A percentile compares a stretch with the other conserved stretches of the same genome.
These are phyloP conservation scores for Exophiala lecanii-corni DNA, from an alignment of 2,329 filamentous ascomycete species.

Conservation along the genomic window DNA sequence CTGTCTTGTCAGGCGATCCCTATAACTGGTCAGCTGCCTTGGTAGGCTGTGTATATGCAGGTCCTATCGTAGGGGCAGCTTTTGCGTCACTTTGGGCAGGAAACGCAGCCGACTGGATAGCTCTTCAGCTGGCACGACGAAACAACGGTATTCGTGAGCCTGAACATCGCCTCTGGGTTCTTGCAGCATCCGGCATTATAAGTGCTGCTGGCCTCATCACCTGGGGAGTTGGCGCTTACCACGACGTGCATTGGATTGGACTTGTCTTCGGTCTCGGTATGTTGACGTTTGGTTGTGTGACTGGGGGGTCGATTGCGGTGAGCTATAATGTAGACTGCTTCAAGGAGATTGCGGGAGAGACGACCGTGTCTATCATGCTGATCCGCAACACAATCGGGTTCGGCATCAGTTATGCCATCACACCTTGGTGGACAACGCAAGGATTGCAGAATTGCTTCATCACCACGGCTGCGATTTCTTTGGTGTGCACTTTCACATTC, in stretches of 20 bases:
- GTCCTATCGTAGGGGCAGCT: conserved; percentile 24
- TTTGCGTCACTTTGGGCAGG: conserved; percentile 21
- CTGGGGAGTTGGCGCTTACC: conserved; percentile 49
- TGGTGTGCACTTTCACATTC: conserved; percentile 2
- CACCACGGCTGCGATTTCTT: conserved; percentile 5
- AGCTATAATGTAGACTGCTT: conserved; percentile 48
- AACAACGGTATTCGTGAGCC: conserved; percentile 26
- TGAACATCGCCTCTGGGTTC: conserved; percentile 25
- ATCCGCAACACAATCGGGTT: conserved; percentile 48
- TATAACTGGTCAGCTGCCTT: conserved; percentile 30
- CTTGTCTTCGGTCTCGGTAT: conserved; percentile 37
- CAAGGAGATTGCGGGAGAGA: conserved; percentile 45
- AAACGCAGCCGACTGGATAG: conserved; percentile 23
- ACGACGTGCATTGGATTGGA: conserved; percentile 46
- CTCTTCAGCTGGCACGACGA: conserved; percentile 16
- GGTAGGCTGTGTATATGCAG: conserved; percentile 27
- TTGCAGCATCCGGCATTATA: conserved; percentile 34
- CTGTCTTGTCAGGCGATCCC: conserved; percentile 27
- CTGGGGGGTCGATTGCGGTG: conserved; percentile 41
- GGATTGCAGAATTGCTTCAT: conserved; percentile 39
- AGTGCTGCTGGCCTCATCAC: conserved; percentile 43
- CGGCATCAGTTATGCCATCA: conserved; percentile 47
- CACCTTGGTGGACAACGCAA: conserved; percentile 40
- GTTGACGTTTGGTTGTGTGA: conserved; percentile 31
- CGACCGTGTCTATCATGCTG: conserved; percentile 47